phyloP scores from a whole-genome alignment of 2,329 filamentous ascomycete species.

The Penicillium glabrum region DNA sequence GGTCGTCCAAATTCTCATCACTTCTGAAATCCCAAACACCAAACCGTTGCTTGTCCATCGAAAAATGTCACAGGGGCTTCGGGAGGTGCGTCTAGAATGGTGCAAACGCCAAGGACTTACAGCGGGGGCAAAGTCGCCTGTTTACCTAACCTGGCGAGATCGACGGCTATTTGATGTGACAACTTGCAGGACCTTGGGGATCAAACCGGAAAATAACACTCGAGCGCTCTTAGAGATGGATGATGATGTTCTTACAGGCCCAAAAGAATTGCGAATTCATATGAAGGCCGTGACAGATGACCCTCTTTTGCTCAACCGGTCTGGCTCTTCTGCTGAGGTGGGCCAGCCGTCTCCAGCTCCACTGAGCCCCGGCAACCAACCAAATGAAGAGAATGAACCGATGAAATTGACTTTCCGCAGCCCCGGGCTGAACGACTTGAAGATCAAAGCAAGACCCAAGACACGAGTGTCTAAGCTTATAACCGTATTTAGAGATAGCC shows the following conservation, averaged over 20 bases:
- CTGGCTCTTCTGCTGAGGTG: conserved; percentile 1
- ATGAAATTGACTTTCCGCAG: conserved; percentile 54
- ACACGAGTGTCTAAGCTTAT: conserved; percentile 65
- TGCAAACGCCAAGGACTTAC: conserved; percentile 60
- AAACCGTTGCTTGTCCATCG: conserved; percentile 64
- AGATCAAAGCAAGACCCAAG: conserved; percentile 43
- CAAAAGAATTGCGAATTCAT: conserved; percentile 61
- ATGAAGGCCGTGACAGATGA: conserved; percentile 76
- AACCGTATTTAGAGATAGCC: conserved; percentile 59
- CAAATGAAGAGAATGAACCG: conserved; percentile 27
- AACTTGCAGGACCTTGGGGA: conserved; percentile 67
- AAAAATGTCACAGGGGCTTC: conserved; percentile 66
- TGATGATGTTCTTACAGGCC: conserved; percentile 50
- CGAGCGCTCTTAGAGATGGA: conserved; percentile 37
- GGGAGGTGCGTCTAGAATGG: conserved; percentile 69
- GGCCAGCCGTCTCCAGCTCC: background rate
- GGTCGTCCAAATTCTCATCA: conserved; percentile 65
- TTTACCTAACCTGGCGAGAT: conserved; percentile 79
- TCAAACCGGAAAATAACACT: conserved; percentile 47
- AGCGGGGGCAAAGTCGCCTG: conserved; percentile 49
- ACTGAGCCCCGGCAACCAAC: background rate
- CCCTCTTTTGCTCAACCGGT: conserved; percentile 46
- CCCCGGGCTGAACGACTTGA: conserved; percentile 52
- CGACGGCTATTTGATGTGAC: conserved; percentile 73
- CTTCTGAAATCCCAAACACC: conserved; percentile 63